These are phyloP conservation scores for Colletotrichum euphorbiae DNA, from an alignment of 2,329 filamentous ascomycete species.

Conservation along the genomic window DNA sequence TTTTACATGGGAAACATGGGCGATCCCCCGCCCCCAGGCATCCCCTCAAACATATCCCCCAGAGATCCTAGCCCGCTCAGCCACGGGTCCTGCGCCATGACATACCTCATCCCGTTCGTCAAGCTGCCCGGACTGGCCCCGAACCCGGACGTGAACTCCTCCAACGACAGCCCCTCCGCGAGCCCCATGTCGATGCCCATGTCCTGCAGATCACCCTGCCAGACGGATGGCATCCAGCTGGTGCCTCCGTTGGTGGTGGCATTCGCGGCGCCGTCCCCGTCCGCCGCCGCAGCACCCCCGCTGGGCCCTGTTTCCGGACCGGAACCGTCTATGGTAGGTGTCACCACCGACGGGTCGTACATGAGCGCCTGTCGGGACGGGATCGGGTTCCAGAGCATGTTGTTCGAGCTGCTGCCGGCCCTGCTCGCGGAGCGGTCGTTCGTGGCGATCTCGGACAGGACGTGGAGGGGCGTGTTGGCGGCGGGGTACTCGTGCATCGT, in stretches of 20 bases:
- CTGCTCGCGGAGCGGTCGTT: constrained; percentile 47
- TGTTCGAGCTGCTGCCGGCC: constrained; percentile 29
- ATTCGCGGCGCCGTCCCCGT: background rate
- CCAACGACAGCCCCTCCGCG: constrained; percentile 34
- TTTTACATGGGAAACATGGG: constrained; percentile 51
- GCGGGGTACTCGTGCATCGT: constrained; percentile 45
- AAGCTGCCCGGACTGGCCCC: constrained; percentile 35
- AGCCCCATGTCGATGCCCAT: constrained; percentile 36
- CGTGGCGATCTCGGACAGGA: constrained; percentile 69
- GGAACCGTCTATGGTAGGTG: constrained; percentile 20
- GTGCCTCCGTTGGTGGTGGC: background rate
- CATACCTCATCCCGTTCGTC: constrained; percentile 48
- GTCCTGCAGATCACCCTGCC: constrained; percentile 26
- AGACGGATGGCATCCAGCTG: constrained; percentile 26
- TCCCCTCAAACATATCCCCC: constrained; percentile 48
- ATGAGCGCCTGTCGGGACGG: constrained; percentile 52
- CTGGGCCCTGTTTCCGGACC: constrained; percentile 17
- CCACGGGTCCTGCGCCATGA: constrained; percentile 54
- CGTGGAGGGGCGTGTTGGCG: constrained; percentile 65
- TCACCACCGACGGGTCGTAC: constrained; percentile 45
- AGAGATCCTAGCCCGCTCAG: constrained; percentile 50
- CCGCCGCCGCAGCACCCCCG: constrained; percentile 9
- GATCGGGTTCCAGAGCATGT: constrained; percentile 42
- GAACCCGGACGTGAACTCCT: constrained; percentile 38
- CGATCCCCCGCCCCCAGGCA: constrained; percentile 45